Base-by-base conservation (phyloP, 257 asterid genomes). In the Datura wrightii region DNA sequence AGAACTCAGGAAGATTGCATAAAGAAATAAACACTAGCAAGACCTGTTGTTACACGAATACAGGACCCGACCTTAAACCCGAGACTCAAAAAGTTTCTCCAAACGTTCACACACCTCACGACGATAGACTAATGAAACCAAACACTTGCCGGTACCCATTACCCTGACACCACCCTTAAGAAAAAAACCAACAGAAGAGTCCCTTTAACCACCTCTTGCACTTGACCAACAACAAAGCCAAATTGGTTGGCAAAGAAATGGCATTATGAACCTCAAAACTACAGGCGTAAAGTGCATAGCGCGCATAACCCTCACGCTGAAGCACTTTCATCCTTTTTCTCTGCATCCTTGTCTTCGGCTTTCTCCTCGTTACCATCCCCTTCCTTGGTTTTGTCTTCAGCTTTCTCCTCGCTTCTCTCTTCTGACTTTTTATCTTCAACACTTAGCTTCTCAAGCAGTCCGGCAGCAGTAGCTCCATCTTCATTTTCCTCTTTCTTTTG, bases 381-480 rank as follows among this genome's bases (percentile, higher is more conserved):
- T 81, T 83, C 85, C 65, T 59, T 54, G 41, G 87, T 60, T 80
- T 79, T 84, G 81, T 79, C 86, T 82, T 83, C 39, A 8, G 82
- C 42, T 56, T 88, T 86, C 54, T 82, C 88, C 37, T 85, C 72
- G 14, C 52, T 79, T 58, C 84, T 83, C 84, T 54, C 87, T 50
- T 85, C 71, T 5, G 39, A 37, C 10, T 79, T 63, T 31, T 84
- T 79, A 5, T 90, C 91, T 70, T 88, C 88, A 82, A 90, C 91
- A 24, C 85, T 87, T 80, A 90, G 84, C 86, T 90, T 88, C 79
- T 87, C 89, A 48, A 90, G 92, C 84, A 90, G 79, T 60, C 88
- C 92, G 31, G 91, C 90, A 19, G 91, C 86, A 53, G 86, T 87
- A 63, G 91, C 82, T 13, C 90, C 91, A 19, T 88, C 90, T 50